A percentile compares a stretch with the other conserved stretches of the same genome.
These are phyloP conservation scores for Phylloporus sp. DNA, from an alignment of 768 basidiomycete species.

Conservation along the genomic window DNA sequence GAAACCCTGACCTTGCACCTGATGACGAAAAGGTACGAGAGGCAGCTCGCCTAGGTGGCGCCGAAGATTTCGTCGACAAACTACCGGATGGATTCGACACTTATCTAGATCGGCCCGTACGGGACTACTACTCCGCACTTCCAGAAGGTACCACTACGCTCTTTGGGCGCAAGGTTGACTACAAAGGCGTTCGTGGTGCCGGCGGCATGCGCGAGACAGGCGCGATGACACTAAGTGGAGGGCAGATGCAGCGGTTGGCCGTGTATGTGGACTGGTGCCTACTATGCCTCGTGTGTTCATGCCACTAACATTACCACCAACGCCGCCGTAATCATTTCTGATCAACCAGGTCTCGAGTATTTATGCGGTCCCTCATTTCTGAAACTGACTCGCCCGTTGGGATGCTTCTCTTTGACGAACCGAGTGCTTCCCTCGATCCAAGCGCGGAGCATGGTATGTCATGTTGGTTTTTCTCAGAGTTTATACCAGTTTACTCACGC, in stretches of 20 bases:
- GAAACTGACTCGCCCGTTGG: constrained; percentile 45
- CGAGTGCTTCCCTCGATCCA: constrained; percentile 70
- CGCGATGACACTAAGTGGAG: constrained; percentile 51
- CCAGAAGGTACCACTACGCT: constrained; percentile 61
- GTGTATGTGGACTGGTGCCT: constrained; percentile 44
- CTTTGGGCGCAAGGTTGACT: constrained; percentile 59
- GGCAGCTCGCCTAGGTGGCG: constrained; percentile 71
- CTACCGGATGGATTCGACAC: constrained; percentile 68
- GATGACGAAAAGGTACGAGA: constrained; percentile 55
- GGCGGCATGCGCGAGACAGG: constrained; percentile 41
- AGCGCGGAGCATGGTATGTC: constrained; percentile 63
- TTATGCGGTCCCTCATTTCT: constrained; percentile 62
- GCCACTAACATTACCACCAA: no score
- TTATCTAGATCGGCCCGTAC: constrained; percentile 69
- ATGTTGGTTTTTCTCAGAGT: not conserved
- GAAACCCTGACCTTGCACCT: constrained; percentile 52
- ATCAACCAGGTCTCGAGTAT: constrained; percentile 54
- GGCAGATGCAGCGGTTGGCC: constrained; percentile 72
- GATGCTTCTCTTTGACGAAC: constrained; percentile 66
- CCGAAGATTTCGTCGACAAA: constrained; percentile 57
- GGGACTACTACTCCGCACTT: constrained; percentile 61
- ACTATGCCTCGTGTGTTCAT: no score
- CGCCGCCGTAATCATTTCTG: not conserved
- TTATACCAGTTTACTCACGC: not conserved
- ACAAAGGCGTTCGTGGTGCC: constrained; percentile 39